Percentiles rank a stretch among this genome's conserved stretches.
phyloP scores from a whole-genome alignment of 768 basidiomycete genomes.

The Gautieria morchelliformis region DNA sequence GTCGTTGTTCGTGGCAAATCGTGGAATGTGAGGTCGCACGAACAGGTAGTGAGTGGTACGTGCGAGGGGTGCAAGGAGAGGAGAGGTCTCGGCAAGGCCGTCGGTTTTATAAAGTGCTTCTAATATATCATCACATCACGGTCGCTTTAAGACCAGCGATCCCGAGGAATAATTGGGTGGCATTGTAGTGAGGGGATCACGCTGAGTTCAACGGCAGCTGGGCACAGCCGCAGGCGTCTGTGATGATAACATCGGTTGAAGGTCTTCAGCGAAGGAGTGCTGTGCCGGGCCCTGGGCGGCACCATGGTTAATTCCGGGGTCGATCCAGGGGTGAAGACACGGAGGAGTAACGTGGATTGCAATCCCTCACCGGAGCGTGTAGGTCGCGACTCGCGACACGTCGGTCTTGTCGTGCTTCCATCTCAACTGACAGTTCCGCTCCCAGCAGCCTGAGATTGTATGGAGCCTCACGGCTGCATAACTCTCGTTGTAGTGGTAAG shows the following conservation, averaged over 20 bases:
- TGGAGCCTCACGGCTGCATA: background rate
- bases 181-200: background rate
- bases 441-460: background rate
- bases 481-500: background rate
- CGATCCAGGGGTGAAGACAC: background rate
- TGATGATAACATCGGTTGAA: background rate
- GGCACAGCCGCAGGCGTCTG: background rate
- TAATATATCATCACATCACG: background rate
- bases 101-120: background rate
- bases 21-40: background rate
- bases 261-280: background rate
- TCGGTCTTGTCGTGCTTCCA: too few species aligned
- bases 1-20: background rate
- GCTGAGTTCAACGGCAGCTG: background rate
- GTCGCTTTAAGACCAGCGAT: background rate
- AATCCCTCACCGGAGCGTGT: background rate
- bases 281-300: background rate
- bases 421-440: too few species aligned
- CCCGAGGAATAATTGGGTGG: background rate
- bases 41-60: background rate
- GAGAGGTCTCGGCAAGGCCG: background rate
- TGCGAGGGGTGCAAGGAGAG: background rate
- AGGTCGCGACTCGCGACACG: too few species aligned
- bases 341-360: background rate
- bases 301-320: background rate